Evolutionary conservation across 176 grass and related monocot species (phyloP), one percentile per base, ranked within the genome.

Genomic region (Aegilops bicornis): DNA sequence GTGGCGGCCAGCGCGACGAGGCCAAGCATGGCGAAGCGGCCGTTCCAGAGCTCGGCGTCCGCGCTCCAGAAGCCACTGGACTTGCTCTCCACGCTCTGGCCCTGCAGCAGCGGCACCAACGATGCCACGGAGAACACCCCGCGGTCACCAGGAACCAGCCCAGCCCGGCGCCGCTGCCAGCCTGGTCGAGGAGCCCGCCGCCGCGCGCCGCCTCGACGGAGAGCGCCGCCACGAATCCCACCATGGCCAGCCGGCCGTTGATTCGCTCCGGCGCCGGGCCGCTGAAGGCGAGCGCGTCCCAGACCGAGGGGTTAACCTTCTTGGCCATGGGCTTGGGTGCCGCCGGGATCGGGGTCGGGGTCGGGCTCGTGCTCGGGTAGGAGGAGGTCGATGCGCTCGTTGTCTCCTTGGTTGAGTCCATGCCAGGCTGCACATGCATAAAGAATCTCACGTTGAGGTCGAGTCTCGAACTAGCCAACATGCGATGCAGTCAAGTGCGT

Each of bases 11-110:
- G 91, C 0, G 93, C 93, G 63, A 95, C 39, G 39, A 40, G 39
- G 39, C 91, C 95, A 52, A 98, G 56, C 95, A 98, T 98, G 77
- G 95, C 95, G 82, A 93, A 82, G 1, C 95, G 83, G 0, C 95
- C 95, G 40, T 98, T 98, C 93, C 95, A 98, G 72, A 95, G 77
- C 93, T 95, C 95, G 1, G 95, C 93, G 43, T 92, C 62, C 10
- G 88, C 87, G 37, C 13, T 92, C 87, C 88, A 86, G 6, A 95
- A 0, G 20, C 43, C 77, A 0, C 40, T 29, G 3, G 84, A 50
- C 69, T 83, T 90, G 9, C 17, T 68, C 83, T 93, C 79, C 0
- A 76, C 89, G 67, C 14, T 95, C 11, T 84, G 64, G 1, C 95
- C 95, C 3, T 77, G 79, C 14, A 98, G 91, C 66, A 98, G 35